These are phyloP conservation scores for Rhinocladiella similis DNA, from an alignment of 2,329 filamentous ascomycete species.

Conservation along the genomic window DNA sequence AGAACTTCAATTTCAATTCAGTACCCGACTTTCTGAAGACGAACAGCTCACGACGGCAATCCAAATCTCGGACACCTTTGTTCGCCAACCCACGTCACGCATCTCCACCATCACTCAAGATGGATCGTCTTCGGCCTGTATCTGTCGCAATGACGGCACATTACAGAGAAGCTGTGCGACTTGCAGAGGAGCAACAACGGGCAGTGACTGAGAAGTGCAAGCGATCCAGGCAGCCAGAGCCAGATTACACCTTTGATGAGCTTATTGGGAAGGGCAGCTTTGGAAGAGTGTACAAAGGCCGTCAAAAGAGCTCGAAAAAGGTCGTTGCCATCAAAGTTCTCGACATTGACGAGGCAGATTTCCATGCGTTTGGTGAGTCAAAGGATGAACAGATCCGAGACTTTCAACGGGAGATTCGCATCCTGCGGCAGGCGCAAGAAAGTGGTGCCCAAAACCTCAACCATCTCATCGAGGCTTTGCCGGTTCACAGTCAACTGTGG, in stretches of 20 bases:
- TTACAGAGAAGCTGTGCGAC: constrained; percentile 48
- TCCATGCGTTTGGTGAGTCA: constrained; percentile 46
- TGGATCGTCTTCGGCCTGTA: constrained; percentile 23
- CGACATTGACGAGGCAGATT: constrained; percentile 52
- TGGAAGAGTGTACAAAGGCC: constrained; percentile 53
- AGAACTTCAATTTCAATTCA: background rate
- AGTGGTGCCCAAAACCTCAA: constrained; percentile 64
- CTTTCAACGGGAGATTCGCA: constrained; percentile 63
- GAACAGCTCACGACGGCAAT: too few relatives aligned
- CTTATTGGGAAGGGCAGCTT: constrained; percentile 54
- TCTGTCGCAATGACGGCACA: constrained; percentile 47
- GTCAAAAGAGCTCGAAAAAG: constrained; percentile 39
- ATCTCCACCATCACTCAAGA: constrained; percentile 5
- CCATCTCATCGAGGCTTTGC: constrained; percentile 63
- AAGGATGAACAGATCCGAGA: constrained; percentile 53
- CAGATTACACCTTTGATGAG: constrained; percentile 52
- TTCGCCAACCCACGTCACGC: background rate
- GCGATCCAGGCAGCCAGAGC: constrained; percentile 44
- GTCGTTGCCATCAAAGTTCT: constrained; percentile 54
- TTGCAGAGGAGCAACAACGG: constrained; percentile 47
- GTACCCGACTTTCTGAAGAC: too few relatives aligned
- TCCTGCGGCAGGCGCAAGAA: constrained; percentile 63
- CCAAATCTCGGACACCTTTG: background rate
- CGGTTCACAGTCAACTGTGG: constrained; percentile 66
- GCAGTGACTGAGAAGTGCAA: constrained; percentile 50